Conservation (phyloP, 2,329 filamentous ascomycete species). For the Thielaviopsis populi region DNA sequence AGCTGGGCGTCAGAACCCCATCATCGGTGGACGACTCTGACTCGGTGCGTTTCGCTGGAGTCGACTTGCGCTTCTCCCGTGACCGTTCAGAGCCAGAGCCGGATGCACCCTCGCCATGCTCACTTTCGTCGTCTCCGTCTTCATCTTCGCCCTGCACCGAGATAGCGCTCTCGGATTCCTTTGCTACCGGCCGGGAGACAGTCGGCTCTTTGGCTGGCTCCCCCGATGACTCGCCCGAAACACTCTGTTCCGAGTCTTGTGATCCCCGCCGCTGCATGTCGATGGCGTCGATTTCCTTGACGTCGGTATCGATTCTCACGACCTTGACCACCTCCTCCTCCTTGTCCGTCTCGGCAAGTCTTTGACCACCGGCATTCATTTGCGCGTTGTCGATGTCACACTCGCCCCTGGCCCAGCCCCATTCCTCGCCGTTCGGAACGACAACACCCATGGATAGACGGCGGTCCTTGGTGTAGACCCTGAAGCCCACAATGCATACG, state of each 20-base stretch:
- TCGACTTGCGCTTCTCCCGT: neutral
- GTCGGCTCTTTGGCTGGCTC: neutral
- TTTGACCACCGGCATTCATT: slow-evolving; percentile 35
- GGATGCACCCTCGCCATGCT: neutral
- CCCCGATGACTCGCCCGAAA: neutral
- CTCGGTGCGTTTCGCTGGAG: neutral
- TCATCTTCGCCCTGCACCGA: slow-evolving; percentile 2
- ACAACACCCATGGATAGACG: slow-evolving; percentile 39
- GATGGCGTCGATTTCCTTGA: slow-evolving; percentile 12
- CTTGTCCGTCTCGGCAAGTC: neutral
- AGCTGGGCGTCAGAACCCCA: neutral
- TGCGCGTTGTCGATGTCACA: slow-evolving; percentile 43
- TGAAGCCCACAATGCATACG: slow-evolving; percentile 43
- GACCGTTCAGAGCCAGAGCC: neutral
- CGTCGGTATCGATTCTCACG: neutral
- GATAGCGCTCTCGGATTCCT: neutral
- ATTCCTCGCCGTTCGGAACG: slow-evolving; percentile 41
- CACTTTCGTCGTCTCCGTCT: slow-evolving; percentile 9
- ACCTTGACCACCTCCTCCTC: slow-evolving; percentile 14
- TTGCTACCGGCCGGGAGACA: neutral
- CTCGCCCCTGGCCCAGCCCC: slow-evolving; percentile 42
- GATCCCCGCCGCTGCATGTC: slow-evolving; percentile 27
- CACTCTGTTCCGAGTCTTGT: slow-evolving; percentile 23
- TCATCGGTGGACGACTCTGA: neutral
- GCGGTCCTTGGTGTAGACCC: slow-evolving; percentile 45